phyloP scores from a whole-genome alignment of 768 basidiomycete species.

The Cystobasidium ongulense region DNA sequence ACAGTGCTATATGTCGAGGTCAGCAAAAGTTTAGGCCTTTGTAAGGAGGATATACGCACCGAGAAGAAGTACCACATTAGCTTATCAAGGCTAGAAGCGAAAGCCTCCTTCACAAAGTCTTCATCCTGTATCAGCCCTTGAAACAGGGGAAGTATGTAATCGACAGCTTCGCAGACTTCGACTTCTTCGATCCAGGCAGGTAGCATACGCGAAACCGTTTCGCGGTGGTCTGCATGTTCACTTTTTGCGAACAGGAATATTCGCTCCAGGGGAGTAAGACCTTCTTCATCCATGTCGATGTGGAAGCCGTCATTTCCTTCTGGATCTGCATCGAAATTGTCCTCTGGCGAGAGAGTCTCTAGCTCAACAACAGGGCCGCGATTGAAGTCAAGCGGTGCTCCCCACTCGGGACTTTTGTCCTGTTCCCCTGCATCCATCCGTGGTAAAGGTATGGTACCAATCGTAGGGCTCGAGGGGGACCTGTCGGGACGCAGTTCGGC shows the following conservation, averaged over 20 bases:
- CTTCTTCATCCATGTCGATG: constrained; percentile 25
- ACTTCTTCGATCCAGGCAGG: constrained; percentile 67
- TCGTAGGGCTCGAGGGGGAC: constrained; percentile 11
- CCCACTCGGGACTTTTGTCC: constrained; percentile 14
- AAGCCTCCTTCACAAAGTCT: constrained; percentile 39
- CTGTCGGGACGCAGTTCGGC: not conserved
- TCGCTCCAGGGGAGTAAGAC: constrained; percentile 29
- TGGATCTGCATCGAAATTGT: not conserved
- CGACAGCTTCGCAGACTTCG: constrained; percentile 75
- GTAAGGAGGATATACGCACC: constrained; percentile 32
- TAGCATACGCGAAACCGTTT: constrained; percentile 65
- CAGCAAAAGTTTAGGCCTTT: not conserved
- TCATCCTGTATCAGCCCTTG: constrained; percentile 73
- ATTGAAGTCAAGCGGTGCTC: constrained; percentile 9
- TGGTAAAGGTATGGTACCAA: constrained; percentile 14
- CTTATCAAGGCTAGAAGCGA: constrained; percentile 60
- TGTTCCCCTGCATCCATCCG: not conserved
- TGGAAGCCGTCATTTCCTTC: not conserved
- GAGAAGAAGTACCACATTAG: constrained; percentile 89
- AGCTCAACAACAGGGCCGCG: not conserved
- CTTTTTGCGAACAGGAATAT: constrained; percentile 34
- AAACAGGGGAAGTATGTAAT: constrained; percentile 87
- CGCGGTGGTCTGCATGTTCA: constrained; percentile 30
- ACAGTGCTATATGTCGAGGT: constrained; percentile 29
- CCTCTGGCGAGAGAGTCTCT: constrained; percentile 2